Conservation (phyloP, 192 early-diverging fungal genomes). For the Coemansia sp. region DNA sequence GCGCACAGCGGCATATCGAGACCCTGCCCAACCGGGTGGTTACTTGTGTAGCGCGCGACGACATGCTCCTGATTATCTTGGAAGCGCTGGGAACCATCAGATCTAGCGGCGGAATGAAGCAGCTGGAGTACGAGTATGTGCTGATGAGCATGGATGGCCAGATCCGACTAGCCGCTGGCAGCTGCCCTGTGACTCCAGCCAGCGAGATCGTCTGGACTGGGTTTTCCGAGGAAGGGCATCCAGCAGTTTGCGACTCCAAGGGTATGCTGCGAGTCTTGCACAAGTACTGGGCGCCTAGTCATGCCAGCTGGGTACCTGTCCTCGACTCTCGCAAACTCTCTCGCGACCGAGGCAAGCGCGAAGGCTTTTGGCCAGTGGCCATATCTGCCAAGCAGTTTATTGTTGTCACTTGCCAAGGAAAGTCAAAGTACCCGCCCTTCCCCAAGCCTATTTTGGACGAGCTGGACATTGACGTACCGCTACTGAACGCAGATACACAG, state of each 20-base stretch:
- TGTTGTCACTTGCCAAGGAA: conserved; percentile 65
- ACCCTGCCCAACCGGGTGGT: conserved; percentile 60
- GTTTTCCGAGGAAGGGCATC: conserved; percentile 78
- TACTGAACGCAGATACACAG: conserved; percentile 59
- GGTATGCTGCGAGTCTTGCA: conserved; percentile 76
- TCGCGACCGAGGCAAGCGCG: conserved; percentile 45
- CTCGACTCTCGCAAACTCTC: conserved; percentile 64
- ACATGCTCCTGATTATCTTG: conserved; percentile 40
- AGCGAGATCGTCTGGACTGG: conserved; percentile 77
- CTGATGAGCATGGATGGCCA: conserved; percentile 46
- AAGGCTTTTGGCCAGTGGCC: conserved; percentile 86
- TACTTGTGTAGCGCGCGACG: conserved; percentile 43
- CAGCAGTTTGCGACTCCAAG: conserved; percentile 76
- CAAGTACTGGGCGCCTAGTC: conserved; percentile 55
- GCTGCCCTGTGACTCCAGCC: conserved; percentile 64
- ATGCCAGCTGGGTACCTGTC: conserved; percentile 81
- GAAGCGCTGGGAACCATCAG: conserved; percentile 28
- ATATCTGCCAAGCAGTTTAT: conserved; percentile 70
- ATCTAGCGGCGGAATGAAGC: conserved; percentile 21
- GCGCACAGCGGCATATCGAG: conserved; percentile 75
- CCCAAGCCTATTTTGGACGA: conserved; percentile 73
- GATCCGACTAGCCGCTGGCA: conserved; percentile 38
- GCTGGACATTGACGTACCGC: conserved; percentile 66
- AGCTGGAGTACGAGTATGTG: conserved; percentile 42
- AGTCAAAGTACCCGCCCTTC: conserved; percentile 59